Evolutionary conservation across 2,329 filamentous ascomycete species (phyloP).

Genomic region (Penicillium sp.): DNA sequence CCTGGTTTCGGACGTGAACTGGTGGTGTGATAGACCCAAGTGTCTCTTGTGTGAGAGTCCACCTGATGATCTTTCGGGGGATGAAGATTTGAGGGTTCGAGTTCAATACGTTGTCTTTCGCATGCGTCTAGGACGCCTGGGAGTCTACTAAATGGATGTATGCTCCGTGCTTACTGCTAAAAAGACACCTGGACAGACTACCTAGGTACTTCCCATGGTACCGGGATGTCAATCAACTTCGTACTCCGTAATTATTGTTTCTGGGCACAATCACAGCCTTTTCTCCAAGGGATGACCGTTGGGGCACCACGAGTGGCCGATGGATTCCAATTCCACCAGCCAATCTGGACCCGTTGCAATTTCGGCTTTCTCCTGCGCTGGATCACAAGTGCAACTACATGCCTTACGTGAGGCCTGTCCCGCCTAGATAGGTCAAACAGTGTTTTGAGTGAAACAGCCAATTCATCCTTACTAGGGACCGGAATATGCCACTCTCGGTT

Average conservation of each 20-base stretch:
- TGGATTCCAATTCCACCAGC: conserved; percentile 5
- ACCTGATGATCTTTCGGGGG: conserved; percentile 3
- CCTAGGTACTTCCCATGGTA: conserved; percentile 19
- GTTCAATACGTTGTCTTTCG: conserved; percentile 3
- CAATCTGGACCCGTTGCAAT: neutral
- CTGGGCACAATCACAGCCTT: neutral
- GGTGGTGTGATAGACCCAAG: conserved; percentile 15
- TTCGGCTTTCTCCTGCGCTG: conserved; percentile 2
- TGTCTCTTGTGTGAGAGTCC: conserved; percentile 2
- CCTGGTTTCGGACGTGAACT: conserved; percentile 7
- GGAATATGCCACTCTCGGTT: neutral
- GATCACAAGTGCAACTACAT: conserved; percentile 19
- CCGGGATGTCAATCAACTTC: conserved; percentile 7
- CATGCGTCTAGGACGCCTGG: neutral
- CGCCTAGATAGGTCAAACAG: neutral
- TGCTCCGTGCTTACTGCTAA: neutral
- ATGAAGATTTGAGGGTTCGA: neutral
- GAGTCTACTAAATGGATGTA: neutral
- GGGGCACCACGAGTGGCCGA: conserved; percentile 1
- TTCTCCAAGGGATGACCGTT: neutral
- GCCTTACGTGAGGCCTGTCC: neutral
- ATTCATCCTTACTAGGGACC: neutral
- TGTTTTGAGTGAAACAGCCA: conserved; percentile 4
- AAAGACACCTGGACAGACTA: neutral
- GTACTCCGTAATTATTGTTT: neutral